Evolutionary conservation across 768 basidiomycete species (phyloP).

Genomic region (Mycena belliarum): DNA sequence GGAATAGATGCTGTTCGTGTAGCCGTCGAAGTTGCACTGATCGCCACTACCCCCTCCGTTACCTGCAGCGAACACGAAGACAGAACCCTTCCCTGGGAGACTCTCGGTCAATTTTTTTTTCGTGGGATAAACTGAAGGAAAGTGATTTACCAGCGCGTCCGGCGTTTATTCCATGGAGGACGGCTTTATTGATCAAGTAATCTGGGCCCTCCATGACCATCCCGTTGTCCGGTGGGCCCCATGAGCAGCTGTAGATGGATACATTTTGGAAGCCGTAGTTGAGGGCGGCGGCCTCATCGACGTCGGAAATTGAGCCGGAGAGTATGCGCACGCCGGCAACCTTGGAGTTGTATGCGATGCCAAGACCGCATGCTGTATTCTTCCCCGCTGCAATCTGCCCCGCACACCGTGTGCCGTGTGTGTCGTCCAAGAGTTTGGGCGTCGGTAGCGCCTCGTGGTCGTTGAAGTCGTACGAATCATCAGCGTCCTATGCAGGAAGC

Average conservation of each 20-base stretch:
- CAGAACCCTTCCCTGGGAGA: conserved; percentile 89
- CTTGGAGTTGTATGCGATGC: conserved; percentile 89
- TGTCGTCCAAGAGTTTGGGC: conserved; percentile 87
- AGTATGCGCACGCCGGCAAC: conserved; percentile 95
- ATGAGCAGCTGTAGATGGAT: conserved; percentile 93
- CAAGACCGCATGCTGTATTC: conserved; percentile 92
- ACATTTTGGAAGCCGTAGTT: conserved; percentile 94
- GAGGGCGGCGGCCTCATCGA: conserved; percentile 92
- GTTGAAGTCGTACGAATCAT: conserved; percentile 94
- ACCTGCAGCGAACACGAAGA: conserved; percentile 97
- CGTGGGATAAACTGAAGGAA: too few species aligned
- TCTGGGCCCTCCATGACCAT: conserved; percentile 89
- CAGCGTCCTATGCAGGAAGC: conserved; percentile 61
- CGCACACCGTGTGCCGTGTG: conserved; percentile 97
- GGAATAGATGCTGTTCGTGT: conserved; percentile 96
- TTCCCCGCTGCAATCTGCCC: conserved; percentile 93
- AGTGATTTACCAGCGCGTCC: conserved; percentile 85
- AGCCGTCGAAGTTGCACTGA: conserved; percentile 99
- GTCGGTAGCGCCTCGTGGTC: conserved; percentile 87
- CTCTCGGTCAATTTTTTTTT: too few species aligned
- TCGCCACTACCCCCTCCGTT: conserved; percentile 91
- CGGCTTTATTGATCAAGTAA: conserved; percentile 89
- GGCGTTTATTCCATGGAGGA: conserved; percentile 90
- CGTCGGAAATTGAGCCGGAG: conserved; percentile 91
- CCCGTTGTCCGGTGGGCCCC: conserved; percentile 96